A percentile compares a stretch with the other conserved stretches of the same genome.
phyloP scores from a whole-genome alignment of 2,329 filamentous ascomycete genomes.

The Aspergillus pseudonomiae region DNA sequence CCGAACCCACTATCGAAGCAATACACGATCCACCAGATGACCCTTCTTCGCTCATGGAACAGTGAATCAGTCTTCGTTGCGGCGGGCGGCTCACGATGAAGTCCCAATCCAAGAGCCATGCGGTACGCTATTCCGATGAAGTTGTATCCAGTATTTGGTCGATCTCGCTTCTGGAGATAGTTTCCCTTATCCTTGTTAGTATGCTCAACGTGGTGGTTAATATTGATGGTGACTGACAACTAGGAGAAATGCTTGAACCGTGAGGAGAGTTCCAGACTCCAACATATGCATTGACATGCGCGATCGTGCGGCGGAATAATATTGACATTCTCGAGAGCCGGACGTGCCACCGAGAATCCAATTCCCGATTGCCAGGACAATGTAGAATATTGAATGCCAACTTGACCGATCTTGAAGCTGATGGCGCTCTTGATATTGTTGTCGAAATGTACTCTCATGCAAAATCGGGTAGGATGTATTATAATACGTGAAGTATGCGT shows the following conservation, averaged over 20 bases:
- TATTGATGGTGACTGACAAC: slow-evolving; percentile 26
- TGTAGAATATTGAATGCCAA: slow-evolving; percentile 29
- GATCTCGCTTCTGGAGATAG: slow-evolving; percentile 56
- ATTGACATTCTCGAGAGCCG: slow-evolving; percentile 11
- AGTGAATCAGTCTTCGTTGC: slow-evolving; percentile 12
- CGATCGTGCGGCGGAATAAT: slow-evolving; percentile 26
- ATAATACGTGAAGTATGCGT: slow-evolving; percentile 32
- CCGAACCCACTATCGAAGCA: slow-evolving; percentile 36
- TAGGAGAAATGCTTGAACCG: slow-evolving; percentile 36
- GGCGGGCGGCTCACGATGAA: slow-evolving; percentile 47
- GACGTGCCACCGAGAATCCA: slow-evolving; percentile 20
- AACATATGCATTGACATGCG: slow-evolving; percentile 30
- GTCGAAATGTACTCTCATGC: slow-evolving; percentile 31
- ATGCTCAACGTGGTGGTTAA: background rate
- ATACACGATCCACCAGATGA: slow-evolving; percentile 32
- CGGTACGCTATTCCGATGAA: slow-evolving; percentile 55
- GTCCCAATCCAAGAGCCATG: slow-evolving; percentile 54
- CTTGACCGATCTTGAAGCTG: slow-evolving; percentile 15
- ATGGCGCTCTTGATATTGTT: slow-evolving; percentile 19
- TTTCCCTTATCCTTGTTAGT: slow-evolving; percentile 35
- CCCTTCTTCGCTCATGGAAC: slow-evolving; percentile 21
- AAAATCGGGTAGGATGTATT: slow-evolving; percentile 31
- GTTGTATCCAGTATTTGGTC: slow-evolving; percentile 56
- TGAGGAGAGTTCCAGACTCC: slow-evolving; percentile 34
- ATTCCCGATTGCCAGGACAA: slow-evolving; percentile 30